Evolutionary conservation across 2,329 filamentous ascomycete species (phyloP).

Genomic region (Phialocephala sp.): DNA sequence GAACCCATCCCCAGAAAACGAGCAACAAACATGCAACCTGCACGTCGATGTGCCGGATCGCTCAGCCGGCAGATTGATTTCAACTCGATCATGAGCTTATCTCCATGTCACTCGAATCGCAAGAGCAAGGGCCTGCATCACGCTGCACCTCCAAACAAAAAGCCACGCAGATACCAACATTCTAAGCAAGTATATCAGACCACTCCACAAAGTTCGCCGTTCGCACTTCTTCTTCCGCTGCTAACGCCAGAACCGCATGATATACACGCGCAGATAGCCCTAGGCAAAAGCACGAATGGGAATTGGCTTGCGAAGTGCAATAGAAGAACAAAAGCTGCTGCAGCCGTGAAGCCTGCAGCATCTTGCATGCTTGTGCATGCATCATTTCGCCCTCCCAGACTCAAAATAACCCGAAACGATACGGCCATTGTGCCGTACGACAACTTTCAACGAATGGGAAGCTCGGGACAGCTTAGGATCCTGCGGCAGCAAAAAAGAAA

Average conservation of each 20-base stretch:
- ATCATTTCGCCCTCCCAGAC: slow-evolving; percentile 1
- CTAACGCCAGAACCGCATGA: neutral
- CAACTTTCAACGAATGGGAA: neutral
- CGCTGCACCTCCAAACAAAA: neutral
- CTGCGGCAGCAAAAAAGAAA: slow-evolving; percentile 6
- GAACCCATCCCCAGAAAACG: neutral
- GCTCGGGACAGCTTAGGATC: neutral
- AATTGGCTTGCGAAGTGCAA: slow-evolving; percentile 6
- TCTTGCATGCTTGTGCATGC: slow-evolving; percentile 8
- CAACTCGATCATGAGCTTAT: neutral
- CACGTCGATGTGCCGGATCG: neutral
- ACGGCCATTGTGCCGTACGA: neutral
- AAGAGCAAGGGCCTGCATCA: slow-evolving; percentile 3
- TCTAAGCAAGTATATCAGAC: neutral
- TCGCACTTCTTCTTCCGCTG: neutral
- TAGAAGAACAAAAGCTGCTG: neutral
- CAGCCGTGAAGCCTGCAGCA: slow-evolving; percentile 4
- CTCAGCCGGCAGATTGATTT: neutral
- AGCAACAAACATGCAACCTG: neutral
- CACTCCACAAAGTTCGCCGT: no score
- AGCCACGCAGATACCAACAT: neutral
- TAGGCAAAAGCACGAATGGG: neutral
- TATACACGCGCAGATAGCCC: neutral
- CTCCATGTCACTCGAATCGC: neutral
- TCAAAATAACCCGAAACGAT: slow-evolving; percentile 5